Evolutionary conservation across 805 yeast genomes (phyloP), one percentile per base, ranked within the genome.

Genomic region (Starmerella apis): DNA sequence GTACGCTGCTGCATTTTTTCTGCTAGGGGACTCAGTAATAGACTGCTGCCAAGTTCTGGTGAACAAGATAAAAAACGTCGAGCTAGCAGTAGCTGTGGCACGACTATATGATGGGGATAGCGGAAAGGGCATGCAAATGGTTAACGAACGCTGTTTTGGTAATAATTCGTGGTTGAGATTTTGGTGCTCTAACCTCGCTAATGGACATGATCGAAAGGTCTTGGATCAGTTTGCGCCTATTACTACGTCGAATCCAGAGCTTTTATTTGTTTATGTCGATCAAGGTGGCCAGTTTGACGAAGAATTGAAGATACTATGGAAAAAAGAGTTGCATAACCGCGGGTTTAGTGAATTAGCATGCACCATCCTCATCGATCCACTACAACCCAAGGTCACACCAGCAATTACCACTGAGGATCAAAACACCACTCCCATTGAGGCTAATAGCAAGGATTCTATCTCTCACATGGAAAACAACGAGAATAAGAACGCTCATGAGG

Each of bases 1-100:
- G 63, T 94, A 87, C 65, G 94, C 96, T 0, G 96, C 96, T 0
- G 79, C 81, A 20, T 88, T 92, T 63, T 90, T 90, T 65, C 65
- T 90, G 31, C 70, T 90, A 11, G 95, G 84, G 0, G 87, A 74
- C 46, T 71, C 87, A 0, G 66, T 86, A 13, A 75, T 75, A 48
- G 97, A 92, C 67, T 79, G 87, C 52, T 83, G 83, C 25, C 79
- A 75, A 61, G 90, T 87, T 0, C 62, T 90, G 19, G 73, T 82
- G 33, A 77, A 72, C 44, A 81, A 87, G 61, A 64, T 86, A 41
- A 62, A 75, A 1, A 94, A 90, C 62, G 52, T 79, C 3, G 78
- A 80, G 43, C 69, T 92, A 44, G 95, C 96, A 0, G 68, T 90
- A 33, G 84, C 83, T 0, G 79, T 90, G 25, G 82, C 95, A 4